A percentile compares a stretch with the other conserved stretches of the same genome.
Evolutionary conservation across 2,329 filamentous ascomycete genomes (phyloP).

Genomic region (Plectosphaerella plurivora): DNA sequence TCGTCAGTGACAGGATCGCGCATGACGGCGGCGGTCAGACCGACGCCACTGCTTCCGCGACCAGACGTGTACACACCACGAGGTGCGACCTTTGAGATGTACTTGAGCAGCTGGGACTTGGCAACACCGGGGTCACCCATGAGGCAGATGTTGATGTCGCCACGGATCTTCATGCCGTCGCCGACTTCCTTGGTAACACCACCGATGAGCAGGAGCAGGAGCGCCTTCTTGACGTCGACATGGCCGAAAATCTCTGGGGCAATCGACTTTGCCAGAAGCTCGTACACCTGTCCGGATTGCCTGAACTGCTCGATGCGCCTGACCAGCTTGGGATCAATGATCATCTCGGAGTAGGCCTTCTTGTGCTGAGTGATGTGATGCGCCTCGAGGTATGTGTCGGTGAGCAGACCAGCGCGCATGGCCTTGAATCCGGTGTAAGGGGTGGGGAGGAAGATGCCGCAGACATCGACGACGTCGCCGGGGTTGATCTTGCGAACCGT

Average conservation of each 20-base stretch:
- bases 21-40: conserved; percentile 80
- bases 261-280: conserved; percentile 92
- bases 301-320: conserved; percentile 82
- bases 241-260: conserved; percentile 97
- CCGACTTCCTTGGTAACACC: conserved; percentile 96
- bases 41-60: conserved; percentile 75
- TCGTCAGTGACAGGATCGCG: conserved; percentile 79
- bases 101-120: conserved; percentile 97
- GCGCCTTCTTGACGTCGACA: conserved; percentile 94
- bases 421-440: conserved; percentile 99
- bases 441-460: conserved; percentile 92
- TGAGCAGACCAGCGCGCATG: conserved; percentile 91
- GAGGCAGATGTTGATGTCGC: conserved; percentile 96
- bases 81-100: conserved; percentile 96
- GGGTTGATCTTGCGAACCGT: conserved; percentile 85
- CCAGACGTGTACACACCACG: conserved; percentile 83
- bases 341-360: conserved; percentile 92
- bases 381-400: conserved; percentile 94
- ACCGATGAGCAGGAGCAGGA: conserved; percentile 91
- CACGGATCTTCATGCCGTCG: conserved; percentile 97
- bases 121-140: conserved; percentile 99
- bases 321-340: conserved; percentile 74
- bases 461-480: conserved; percentile 89
- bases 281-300: conserved; percentile 86
- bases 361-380: conserved; percentile 95